Evolutionary conservation across 805 yeast species (phyloP), one percentile per base, ranked within the genome.

Genomic region (Hanseniaspora guilliermondii): DNA sequence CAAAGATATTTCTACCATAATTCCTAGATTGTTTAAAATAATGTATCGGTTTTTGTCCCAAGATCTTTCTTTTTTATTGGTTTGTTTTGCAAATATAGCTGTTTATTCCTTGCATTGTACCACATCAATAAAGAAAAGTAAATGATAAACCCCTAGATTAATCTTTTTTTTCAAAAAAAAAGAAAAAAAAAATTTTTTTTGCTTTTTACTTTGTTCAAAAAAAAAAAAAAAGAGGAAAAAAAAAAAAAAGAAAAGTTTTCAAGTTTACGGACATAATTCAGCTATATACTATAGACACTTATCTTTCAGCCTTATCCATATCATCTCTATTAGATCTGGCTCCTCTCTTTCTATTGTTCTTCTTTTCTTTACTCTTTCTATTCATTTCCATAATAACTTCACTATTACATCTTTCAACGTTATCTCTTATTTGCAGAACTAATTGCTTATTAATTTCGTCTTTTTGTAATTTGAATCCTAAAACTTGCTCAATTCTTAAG

Each of bases 371-470:
- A 76, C 72, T 59, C 79, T 85, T 68, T 83, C 86, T 71, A 79
- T 83, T 68, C 77, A 83, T 60, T 79, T 67, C 70, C 68, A 66
- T 80, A 50, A 88, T 85, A 14, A 97, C 95, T 68, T 87, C 94
- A 41, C 95, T 85, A 59, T 82, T 79, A 12, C 97, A 97, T 60
- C 85, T 84, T 59, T 89, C 97, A 32, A 93, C 96, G 39, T 93
- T 83, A 56, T 84, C 84, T 63, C 87, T 85, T 56, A 93, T 70
- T 5, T 87, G 79, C 64, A 82, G 73, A 57, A 91, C 85, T 6
- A 82, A 84, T 59, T 81, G 85, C 62, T 78, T 84, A 52, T 87
- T 83, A 2, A 89, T 84, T 4, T 79, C 76, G 50, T 87, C 95
- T 67, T 86, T 89, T 4, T 89, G 89, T 55, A 93, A 72, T 64